A percentile compares a stretch with the other conserved stretches of the same genome.
phyloP scores from a whole-genome alignment of 116 monocot species.

The Iris pallida region DNA sequence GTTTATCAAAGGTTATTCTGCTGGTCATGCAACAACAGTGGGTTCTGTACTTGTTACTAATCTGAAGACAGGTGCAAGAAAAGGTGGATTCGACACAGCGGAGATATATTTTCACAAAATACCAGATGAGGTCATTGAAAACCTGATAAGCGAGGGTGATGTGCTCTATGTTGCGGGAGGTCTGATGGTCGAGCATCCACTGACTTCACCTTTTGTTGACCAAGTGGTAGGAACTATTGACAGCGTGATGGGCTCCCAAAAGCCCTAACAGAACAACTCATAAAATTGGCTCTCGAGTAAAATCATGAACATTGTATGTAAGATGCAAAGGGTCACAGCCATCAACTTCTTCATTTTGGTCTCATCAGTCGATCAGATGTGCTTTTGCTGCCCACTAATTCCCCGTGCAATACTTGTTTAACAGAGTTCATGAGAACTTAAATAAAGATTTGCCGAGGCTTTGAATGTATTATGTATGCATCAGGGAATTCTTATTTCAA shows the following conservation, averaged over 20 bases:
- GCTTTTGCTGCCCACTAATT: too few species aligned
- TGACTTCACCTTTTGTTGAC: constrained; percentile 74
- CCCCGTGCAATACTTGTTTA: too few species aligned
- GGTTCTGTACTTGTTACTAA: constrained; percentile 55
- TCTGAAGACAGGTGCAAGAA: constrained; percentile 32
- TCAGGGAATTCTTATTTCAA: too few species aligned
- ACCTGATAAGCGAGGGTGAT: constrained; percentile 62
- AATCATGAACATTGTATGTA: background rate
- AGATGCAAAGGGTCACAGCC: too few species aligned
- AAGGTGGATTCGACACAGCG: constrained; percentile 43
- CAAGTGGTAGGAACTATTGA: constrained; percentile 76
- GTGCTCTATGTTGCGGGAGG: constrained; percentile 91
- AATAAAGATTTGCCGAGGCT: too few species aligned
- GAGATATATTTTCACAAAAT: constrained; percentile 88
- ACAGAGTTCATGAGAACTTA: too few species aligned
- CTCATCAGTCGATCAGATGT: too few species aligned
- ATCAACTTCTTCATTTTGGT: too few species aligned
- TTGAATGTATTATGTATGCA: too few species aligned
- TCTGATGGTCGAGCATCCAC: constrained; percentile 74
- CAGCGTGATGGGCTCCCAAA: constrained; percentile 86
- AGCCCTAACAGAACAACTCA: constrained; percentile 61
- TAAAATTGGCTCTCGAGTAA: constrained; percentile 45
- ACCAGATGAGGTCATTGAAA: constrained; percentile 69
- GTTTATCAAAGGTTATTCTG: constrained; percentile 60
- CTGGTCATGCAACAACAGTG: constrained; percentile 40